Evolutionary conservation across 2,329 filamentous ascomycete species (phyloP), one percentile per base, ranked within the genome.

Genomic region (Microsporum ferrugineum): DNA sequence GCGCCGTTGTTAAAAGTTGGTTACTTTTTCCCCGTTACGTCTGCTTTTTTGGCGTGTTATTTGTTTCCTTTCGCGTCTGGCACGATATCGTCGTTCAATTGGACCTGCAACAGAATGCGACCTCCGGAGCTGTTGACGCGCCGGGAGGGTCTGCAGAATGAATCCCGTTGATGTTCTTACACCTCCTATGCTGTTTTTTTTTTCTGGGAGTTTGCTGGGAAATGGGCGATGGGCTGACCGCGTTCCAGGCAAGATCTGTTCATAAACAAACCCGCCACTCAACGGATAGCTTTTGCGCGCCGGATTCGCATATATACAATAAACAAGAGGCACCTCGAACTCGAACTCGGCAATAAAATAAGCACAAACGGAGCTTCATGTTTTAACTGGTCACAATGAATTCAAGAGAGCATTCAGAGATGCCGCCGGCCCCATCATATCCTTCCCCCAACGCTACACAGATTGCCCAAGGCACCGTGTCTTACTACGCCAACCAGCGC

Each of bases 351-450:
- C 5, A 17, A 23, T 27, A 23, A 23, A 49, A 10, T 45, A 8
- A 39, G 14, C 34, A 58, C n/a, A 23, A 23, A 1, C 33, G 14
- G 29, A 41, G 17, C 60, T 31, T 29, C 23, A 49, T 27, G 23
- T 31, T 29, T n/a, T 10, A 29, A 49, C 45, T 14, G 23, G 45
- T 57, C 61, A 63, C 63, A 45, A 76, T 77, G 74, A 75, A 76
- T 65, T 70, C 73, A 41, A 70, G 74, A 66, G 74, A 77, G 61
- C 73, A 75, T 60, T 70, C 71, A 60, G 75, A 77, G 64, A 72
- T 76, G 70, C 71, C 74, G 70, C 71, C 74, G 67, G 71, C 70
- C 31, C 69, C 71, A n/a, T 77, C 75, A n/a, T 77, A 76, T 61
- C 73, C 75, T 3, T 76, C 74, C 10, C 73, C 75, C 47, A 76